Percentiles rank a stretch among this genome's conserved stretches.
Evolutionary conservation across 306 rosid species (phyloP).

Genomic region (Gastrolobium villosum): DNA sequence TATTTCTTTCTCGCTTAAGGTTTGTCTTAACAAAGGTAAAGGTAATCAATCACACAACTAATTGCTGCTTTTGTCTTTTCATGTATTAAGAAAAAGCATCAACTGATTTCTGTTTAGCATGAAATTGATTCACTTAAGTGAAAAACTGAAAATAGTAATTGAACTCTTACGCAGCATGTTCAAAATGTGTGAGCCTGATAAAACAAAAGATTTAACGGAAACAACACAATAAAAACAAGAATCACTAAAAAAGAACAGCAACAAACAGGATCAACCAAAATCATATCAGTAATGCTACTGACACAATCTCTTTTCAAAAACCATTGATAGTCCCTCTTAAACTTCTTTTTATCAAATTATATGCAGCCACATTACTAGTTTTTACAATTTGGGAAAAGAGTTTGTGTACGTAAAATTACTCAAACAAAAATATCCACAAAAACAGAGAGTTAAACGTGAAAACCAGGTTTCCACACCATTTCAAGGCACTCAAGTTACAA

Average conservation of each 20-base stretch:
- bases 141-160: background rate
- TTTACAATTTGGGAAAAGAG: constrained; percentile 1
- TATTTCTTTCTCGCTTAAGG: background rate
- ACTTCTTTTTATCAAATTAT: constrained; percentile 1
- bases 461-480: background rate
- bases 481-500: constrained; percentile 12
- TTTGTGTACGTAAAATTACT: background rate
- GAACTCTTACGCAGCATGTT: background rate
- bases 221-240: background rate
- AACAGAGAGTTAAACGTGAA: background rate
- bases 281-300: background rate
- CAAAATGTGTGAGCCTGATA: background rate
- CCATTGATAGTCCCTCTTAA: background rate
- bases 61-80: constrained; percentile 10
- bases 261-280: background rate
- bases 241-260: background rate
- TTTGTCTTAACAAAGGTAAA: constrained; percentile 2
- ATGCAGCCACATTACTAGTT: constrained; percentile 11
- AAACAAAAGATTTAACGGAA: background rate
- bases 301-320: constrained; percentile 10
- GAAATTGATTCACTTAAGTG: background rate
- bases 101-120: background rate
- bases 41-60: background rate
- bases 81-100: background rate
- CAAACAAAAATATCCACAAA: background rate